Conservation (phyloP, 805 yeast genomes). For the Lipomyces yamanashiensis region DNA sequence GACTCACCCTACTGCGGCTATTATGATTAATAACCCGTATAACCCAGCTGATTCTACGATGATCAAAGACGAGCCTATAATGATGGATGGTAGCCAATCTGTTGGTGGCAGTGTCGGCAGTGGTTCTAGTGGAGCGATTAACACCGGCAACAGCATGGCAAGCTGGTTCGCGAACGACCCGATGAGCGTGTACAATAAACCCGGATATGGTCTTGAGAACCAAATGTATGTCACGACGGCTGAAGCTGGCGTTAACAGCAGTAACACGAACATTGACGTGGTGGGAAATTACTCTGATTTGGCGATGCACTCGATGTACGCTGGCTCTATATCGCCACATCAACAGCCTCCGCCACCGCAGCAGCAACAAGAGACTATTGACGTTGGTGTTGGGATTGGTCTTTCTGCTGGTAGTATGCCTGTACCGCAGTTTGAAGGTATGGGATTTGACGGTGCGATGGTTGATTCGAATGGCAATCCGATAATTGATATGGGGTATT, state of each 20-base stretch:
- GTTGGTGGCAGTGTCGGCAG: too few relatives aligned
- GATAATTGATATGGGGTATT: conserved; percentile 18
- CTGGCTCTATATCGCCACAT: background rate
- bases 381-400: background rate
- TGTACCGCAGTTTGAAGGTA: conserved; percentile 1
- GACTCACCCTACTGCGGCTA: background rate
- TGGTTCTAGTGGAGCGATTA: too few relatives aligned
- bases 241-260: background rate
- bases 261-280: background rate
- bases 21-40: background rate
- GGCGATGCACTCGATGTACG: conserved; percentile 6
- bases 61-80: background rate
- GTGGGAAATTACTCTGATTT: background rate
- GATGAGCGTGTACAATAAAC: background rate
- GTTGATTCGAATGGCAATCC: conserved; percentile 10
- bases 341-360: background rate
- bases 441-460: conserved; percentile 14
- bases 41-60: background rate
- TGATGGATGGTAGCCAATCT: too few relatives aligned
- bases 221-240: background rate
- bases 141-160: background rate
- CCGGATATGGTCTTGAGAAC: background rate
- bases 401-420: background rate
- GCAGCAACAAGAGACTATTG: background rate
- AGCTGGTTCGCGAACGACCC: background rate